These are phyloP conservation scores for Amesomyces nigricolor DNA, from an alignment of 2,329 filamentous ascomycete species.

Conservation along the genomic window DNA sequence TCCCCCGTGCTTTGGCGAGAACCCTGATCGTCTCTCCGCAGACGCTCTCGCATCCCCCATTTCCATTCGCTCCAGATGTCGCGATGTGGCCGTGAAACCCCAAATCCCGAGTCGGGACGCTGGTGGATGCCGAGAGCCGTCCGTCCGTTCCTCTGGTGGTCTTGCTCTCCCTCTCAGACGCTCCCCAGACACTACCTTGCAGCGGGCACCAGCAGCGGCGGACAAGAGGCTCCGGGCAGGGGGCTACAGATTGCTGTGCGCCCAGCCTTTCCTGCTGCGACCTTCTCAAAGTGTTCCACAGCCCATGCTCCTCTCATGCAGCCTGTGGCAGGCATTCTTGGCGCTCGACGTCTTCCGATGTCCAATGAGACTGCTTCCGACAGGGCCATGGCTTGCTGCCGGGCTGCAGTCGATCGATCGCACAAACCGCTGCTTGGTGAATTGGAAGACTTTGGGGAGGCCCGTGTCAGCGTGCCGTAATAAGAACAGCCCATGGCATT, in stretches of 20 bases:
- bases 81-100: background rate
- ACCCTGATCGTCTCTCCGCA: conserved; percentile 8
- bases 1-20: conserved; percentile 9
- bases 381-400: background rate
- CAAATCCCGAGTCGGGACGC: background rate
- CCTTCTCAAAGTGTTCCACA: background rate
- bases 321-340: background rate
- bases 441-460: too few relatives aligned
- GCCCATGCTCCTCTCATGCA: background rate
- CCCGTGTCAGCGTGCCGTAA: too few relatives aligned
- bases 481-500: background rate
- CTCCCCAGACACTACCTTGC: background rate
- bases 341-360: conserved; percentile 13
- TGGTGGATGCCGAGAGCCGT: background rate
- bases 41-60: background rate
- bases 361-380: conserved; percentile 12
- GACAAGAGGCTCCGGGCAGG: conserved; percentile 11
- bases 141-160: background rate
- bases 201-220: background rate
- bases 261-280: background rate
- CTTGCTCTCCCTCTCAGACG: background rate
- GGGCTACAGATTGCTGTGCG: background rate
- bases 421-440: background rate
- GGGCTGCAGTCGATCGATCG: conserved; percentile 10
- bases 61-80: background rate